Base-by-base conservation (phyloP, 306 rosid species). In the Glycyrrhiza uralensis region DNA sequence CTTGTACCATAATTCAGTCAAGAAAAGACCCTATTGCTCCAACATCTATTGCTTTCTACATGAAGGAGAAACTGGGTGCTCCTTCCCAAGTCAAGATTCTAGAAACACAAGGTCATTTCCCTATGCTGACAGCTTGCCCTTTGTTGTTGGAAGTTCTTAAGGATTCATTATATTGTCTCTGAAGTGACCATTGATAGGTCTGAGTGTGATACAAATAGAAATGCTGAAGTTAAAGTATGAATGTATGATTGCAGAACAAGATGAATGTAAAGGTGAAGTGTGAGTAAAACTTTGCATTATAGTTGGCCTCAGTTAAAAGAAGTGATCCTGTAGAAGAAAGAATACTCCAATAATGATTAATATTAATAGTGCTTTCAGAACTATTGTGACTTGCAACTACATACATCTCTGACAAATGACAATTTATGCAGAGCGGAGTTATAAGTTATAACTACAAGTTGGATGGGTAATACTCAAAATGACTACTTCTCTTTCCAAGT, bases 1-100 rank as follows among this genome's bases (percentile, higher is more conserved):
- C 88, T 10, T 45, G 68, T 72, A 69, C 84, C 23, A 83, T 83
- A 60, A 81, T 88, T 57, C 85, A 76, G 30, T 76, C 87, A 5
- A 70, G 18, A 65, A 61, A 76, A 7, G 87, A 85, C 61, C 2
- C 1, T 0, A 9, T 55, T 38, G 82, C 74, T 39, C 87, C 88
- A 4, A 36, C 66, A 66, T 47, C 51, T 0, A 77, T 88, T 64
- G 68, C 81, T 10, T 76, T 36, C 36, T 85, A 79, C 89, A 70
- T 85, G 17, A 76, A 83, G 46, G 66, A 19, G 51, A 79, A 71
- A 22, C 47, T 87, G 4, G 52, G 81, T 5, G 33, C 72, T 32
- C 50, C 2, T 14, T 71, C 86, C 19, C 26, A 51, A 20, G 74
- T 83, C 6, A 61, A 57, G 36, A 87, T 81, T 71, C 63, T 87